phyloP scores from a whole-genome alignment of 768 basidiomycete genomes.

The Trametes cinnabarina region DNA sequence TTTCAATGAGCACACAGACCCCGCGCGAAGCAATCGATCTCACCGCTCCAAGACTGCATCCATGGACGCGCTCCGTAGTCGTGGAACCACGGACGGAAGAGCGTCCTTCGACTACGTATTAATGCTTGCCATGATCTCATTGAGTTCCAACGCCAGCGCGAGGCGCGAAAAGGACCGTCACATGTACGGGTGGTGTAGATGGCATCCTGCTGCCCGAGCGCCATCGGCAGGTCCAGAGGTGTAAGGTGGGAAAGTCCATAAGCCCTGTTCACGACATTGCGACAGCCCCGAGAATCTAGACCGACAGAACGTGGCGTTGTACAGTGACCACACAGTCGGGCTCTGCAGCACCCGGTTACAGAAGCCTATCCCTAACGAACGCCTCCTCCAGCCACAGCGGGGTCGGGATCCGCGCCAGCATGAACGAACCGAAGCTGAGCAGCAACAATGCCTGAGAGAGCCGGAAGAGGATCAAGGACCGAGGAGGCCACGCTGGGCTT shows the following conservation, averaged over 20 bases:
- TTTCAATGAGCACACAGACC: not conserved
- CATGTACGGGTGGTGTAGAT: not conserved
- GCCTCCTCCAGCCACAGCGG: not conserved
- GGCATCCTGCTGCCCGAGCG: not conserved
- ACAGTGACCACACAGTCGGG: no score
- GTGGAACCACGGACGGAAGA: not conserved
- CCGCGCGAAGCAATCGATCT: conserved; percentile 3
- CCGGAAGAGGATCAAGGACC: not conserved
- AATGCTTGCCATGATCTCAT: not conserved
- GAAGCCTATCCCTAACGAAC: not conserved
- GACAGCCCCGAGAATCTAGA: conserved; percentile 1
- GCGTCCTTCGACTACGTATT: not conserved
- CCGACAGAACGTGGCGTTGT: not conserved
- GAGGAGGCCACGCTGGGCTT: not conserved
- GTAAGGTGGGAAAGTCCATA: not conserved
- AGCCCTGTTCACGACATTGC: not conserved
- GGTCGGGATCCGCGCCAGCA: no score
- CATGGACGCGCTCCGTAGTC: not conserved
- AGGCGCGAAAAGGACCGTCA: conserved; percentile 3
- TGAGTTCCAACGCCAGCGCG: not conserved
- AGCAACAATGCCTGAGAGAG: not conserved
- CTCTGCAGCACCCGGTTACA: not conserved
- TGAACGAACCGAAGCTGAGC: no score
- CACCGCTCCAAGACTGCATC: not conserved
- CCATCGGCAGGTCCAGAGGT: not conserved